A percentile compares a stretch with the other conserved stretches of the same genome.
These are phyloP conservation scores for Talaromyces sp. DNA, from an alignment of 2,329 filamentous ascomycete genomes.

Conservation along the genomic window DNA sequence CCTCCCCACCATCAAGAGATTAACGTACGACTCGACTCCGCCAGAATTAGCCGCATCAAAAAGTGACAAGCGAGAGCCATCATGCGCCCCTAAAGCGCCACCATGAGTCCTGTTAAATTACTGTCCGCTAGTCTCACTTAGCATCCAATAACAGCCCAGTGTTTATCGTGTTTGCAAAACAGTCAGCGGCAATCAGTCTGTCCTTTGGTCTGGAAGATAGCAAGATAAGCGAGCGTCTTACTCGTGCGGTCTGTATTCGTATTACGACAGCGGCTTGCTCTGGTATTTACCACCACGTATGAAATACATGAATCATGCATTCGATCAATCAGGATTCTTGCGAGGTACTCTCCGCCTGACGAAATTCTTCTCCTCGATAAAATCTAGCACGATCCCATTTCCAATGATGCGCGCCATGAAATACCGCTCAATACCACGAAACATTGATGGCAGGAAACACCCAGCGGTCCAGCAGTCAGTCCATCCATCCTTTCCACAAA, in stretches of 20 bases:
- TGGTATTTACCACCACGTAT: not conserved
- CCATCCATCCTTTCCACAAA: no score
- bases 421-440: not conserved
- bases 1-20: no score
- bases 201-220: not conserved
- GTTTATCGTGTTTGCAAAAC: not conserved
- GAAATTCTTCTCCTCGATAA: not conserved
- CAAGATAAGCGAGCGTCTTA: not conserved
- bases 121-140: not conserved
- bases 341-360: not conserved
- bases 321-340: not conserved
- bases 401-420: not conserved
- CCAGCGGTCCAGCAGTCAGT: no score
- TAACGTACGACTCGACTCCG: not conserved
- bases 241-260: not conserved
- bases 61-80: not conserved
- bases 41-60: not conserved
- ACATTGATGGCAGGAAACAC: no score
- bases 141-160: not conserved
- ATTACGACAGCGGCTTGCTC: not conserved
- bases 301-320: not conserved
- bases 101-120: not conserved
- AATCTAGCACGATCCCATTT: not conserved
- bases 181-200: not conserved
- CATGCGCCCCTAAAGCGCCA: not conserved